Evolutionary conservation across 805 yeast species (phyloP), one percentile per base, ranked within the genome.

Genomic region (Pichia scutulata): DNA sequence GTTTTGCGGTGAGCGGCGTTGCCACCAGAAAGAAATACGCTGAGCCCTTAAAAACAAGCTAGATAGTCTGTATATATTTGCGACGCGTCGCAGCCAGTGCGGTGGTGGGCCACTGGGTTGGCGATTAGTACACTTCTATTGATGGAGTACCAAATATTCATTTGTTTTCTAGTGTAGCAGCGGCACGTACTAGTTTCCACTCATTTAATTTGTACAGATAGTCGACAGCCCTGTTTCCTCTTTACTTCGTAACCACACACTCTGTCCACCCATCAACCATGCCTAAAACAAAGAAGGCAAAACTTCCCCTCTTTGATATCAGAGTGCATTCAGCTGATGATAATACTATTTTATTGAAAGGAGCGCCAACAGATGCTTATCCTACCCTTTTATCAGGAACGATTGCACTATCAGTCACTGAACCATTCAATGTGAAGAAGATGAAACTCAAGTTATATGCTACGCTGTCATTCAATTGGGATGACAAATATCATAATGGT

Each of bases 341-440:
- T 55, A 93, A 89, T 60, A 92, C 90, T 10, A 67, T 92, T 5
- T 77, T 93, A 9, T 66, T 92, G 30, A 84, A 89, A 57, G 99
- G 99, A 1, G 61, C 84, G 1, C 81, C 84, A 7, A 74, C 76
- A 36, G 90, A 84, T 47, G 96, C 97, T 0, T 75, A 88, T 0
- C 82, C 96, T 2, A 86, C 80, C 3, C 69, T 85, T 7, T 66
- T 93, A 25, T 70, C 84, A 1, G 99, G 99, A 4, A 80, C 80
- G 12, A 81, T 93, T 23, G 89, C 84, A 1, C 67, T 93, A 24
- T 76, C 90, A 0, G 80, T 87, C 0, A 72, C 75, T 13, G 98
- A 92, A 56, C 87, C 96, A 3, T 69, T 88, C 50, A 67, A 80
- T 16, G 74, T 92, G 47, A 84, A 80, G 61, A 78, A 76, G 56